Base-by-base conservation (phyloP, 78 protist species). In the Guillardia theta region DNA sequence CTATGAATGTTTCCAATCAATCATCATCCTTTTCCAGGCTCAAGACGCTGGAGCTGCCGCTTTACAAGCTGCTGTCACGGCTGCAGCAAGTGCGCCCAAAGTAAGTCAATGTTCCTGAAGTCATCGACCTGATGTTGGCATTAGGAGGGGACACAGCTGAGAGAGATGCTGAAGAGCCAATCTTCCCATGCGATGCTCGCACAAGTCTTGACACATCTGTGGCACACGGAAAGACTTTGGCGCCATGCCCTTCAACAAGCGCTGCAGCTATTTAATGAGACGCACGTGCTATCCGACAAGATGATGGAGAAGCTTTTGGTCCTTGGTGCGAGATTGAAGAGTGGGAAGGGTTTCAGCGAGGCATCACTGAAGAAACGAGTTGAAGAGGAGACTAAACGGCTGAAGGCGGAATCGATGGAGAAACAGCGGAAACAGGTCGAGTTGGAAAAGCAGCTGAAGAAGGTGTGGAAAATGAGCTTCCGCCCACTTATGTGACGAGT, bases 81-180 rank as follows among this genome's bases (percentile, higher is more conserved):
- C 83, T 4, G 9, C 22, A 15, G 9, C 83, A 12, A 24, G 9
- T 22, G 83, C 41, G 45, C 83, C 83, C 83, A 70, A 70, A n/a
- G n/a, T n/a, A n/a, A n/a, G n/a, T n/a, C n/a, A n/a, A n/a, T n/a
- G n/a, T n/a, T n/a, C n/a, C n/a, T n/a, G n/a, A n/a, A n/a, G n/a
- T n/a, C n/a, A n/a, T n/a, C n/a, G n/a, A n/a, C n/a, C n/a, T n/a
- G n/a, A n/a, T n/a, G n/a, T n/a, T n/a, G n/a, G n/a, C n/a, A n/a
- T n/a, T n/a, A n/a, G 83, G 83, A 70, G 83, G 83, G 83, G 46
- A 70, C 83, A 43, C 83, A 70, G 83, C 83, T 70, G 46, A 70
- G 36, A 6, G 83, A 70, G 41, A 70, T 70, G 83, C 83, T 70
- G 36, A 12, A 24, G 41, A 24, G 10, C 45, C 83, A 22, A 3